Conservation (phyloP, 75 land plant species). For the Adiantum capillusveneris region DNA sequence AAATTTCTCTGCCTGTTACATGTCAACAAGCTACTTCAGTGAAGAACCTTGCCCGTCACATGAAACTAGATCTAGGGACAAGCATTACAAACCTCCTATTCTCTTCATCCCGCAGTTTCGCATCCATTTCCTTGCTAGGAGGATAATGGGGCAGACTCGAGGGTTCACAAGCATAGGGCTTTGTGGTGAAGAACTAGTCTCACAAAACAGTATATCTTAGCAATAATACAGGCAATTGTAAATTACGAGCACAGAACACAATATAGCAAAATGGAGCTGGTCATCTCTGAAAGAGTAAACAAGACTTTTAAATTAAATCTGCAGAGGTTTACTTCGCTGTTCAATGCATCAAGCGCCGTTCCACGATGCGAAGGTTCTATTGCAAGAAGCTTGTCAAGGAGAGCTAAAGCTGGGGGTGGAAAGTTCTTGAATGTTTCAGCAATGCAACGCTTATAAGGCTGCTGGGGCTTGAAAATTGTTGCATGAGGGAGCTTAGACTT, state of each 20-base stretch:
- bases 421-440: conserved; percentile 64
- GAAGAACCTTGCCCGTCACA: too few species aligned
- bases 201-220: background rate
- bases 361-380: conserved; percentile 61
- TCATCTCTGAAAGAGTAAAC: background rate
- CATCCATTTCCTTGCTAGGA: conserved; percentile 87
- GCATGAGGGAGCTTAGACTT: conserved; percentile 75
- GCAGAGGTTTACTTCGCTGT: conserved; percentile 33
- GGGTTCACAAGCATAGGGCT: conserved; percentile 82
- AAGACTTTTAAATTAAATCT: too few species aligned
- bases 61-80: background rate
- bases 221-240: background rate
- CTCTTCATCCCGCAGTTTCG: conserved; percentile 60
- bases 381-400: conserved; percentile 62
- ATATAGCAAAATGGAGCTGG: background rate
- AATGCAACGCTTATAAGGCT: conserved; percentile 48
- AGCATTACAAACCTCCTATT: conserved; percentile 41
- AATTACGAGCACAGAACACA: background rate
- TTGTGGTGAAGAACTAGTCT: conserved; percentile 61
- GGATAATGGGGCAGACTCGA: conserved; percentile 84
- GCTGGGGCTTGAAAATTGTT: conserved; percentile 72
- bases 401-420: conserved; percentile 48
- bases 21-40: too few species aligned
- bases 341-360: conserved; percentile 53
- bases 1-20: conserved; percentile 22